Base-by-base conservation (phyloP, 768 basidiomycete species). In the Cystofilobasidium macerans region DNA sequence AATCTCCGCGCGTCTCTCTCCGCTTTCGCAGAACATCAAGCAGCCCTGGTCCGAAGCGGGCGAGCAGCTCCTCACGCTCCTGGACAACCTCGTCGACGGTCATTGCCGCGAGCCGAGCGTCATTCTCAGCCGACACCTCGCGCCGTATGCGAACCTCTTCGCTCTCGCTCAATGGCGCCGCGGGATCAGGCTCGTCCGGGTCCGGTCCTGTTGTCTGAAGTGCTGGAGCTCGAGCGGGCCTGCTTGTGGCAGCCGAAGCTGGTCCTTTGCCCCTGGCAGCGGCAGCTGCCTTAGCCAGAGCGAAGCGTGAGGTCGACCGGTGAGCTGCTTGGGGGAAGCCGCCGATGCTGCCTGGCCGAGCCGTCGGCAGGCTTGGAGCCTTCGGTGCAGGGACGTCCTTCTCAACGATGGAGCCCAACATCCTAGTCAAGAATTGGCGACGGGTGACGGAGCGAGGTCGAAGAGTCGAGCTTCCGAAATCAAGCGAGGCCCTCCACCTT, bases 11-110 rank as follows among this genome's bases (percentile, higher is more conserved):
- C 26, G 81, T 80, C 59, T 79, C 76, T 69, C 78, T 80, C 26
- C 82, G 82, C 62, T 79, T 82, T 71, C 76, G 80, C 72, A 93
- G 69, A 3, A 88, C 75, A 53, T 85, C 84, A 3, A 79, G 79
- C 13, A 89, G 79, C 22, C 82, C 83, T 1, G 80, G 77, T 0
- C 89, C 90, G 72, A 93, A 85, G 53, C 82, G 80, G 67, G 87
- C 84, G 32, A 87, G 64, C 47, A 93, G 82, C 68, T 88, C 82
- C 59, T 76, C 76, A 51, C 79, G 78, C 74, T 87, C 89, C 60
- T 81, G 75, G 68, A 85, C 83, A 13, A 84, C 79, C 73, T 92
- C 86, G 20, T 83, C 83, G 14, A 82, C 81, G 2, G 81, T 80
- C 91, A 93, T 93, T 1, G 71, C 74, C 22, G 81, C 82, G 1